A percentile compares a stretch with the other conserved stretches of the same genome.
phyloP scores from a whole-genome alignment of 2,329 filamentous ascomycete species.

The Trichoderma semiorbis region DNA sequence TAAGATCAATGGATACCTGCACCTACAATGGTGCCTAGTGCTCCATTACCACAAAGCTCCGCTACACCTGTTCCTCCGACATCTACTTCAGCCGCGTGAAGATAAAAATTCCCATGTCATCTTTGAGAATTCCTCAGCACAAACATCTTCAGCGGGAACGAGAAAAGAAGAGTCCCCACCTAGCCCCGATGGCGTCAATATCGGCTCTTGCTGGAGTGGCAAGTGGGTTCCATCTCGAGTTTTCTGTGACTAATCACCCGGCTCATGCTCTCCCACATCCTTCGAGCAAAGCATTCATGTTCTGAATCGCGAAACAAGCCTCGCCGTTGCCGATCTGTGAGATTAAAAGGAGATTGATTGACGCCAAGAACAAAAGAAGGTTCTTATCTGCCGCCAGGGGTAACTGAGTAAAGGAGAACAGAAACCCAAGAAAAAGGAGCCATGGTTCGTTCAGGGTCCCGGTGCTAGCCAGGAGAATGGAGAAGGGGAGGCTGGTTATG shows the following conservation, averaged over 20 bases:
- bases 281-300: neutral
- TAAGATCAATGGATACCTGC: too few species aligned
- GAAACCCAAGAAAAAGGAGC: neutral
- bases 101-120: neutral
- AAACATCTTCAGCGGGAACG: neutral
- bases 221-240: conserved; percentile 13
- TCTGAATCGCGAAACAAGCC: neutral
- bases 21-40: neutral
- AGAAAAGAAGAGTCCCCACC: neutral
- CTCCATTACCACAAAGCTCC: neutral
- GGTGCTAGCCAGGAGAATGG: neutral
- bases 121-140: neutral
- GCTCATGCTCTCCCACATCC: neutral
- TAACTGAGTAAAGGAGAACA: neutral
- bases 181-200: conserved; percentile 18
- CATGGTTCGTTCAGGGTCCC: conserved; percentile 16
- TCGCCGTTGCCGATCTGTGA: conserved; percentile 6
- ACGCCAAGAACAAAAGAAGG: conserved; percentile 13
- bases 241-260: conserved; percentile 18
- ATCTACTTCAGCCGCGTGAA: neutral
- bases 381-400: conserved; percentile 11
- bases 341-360: conserved; percentile 15
- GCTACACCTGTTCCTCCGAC: neutral
- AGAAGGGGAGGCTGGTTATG: neutral
- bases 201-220: neutral